These are phyloP conservation scores for Carex scoparia DNA, from an alignment of 176 grass and related monocot species.

Conservation along the genomic window DNA sequence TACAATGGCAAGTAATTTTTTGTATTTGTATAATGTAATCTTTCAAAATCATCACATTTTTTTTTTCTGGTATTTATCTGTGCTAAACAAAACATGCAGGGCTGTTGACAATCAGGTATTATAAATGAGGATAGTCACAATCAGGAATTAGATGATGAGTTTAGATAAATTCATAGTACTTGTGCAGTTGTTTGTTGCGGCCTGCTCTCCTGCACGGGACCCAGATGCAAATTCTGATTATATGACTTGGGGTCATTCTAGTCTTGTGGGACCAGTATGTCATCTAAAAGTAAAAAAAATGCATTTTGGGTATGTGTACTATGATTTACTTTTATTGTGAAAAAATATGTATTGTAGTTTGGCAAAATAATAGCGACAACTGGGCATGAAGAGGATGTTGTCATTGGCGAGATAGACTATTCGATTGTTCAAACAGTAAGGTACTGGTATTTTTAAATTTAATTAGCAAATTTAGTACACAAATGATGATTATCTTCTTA, in stretches of 20 bases:
- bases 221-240: constrained; percentile 33
- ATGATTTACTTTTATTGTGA: not conserved
- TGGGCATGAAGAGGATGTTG: constrained; percentile 41
- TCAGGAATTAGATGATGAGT: constrained; percentile 35
- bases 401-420: constrained; percentile 37
- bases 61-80: not conserved
- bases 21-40: not conserved
- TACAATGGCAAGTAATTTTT: not conserved
- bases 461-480: not conserved
- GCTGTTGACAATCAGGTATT: constrained; percentile 65
- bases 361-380: constrained; percentile 47
- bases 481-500: not conserved
- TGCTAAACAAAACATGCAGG: constrained; percentile 20
- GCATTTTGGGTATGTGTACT: not conserved
- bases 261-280: constrained; percentile 54
- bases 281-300: not conserved
- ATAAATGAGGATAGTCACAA: constrained; percentile 23
- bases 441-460: constrained; percentile 3
- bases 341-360: constrained; percentile 28
- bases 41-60: not conserved
- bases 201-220: constrained; percentile 48
- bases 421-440: constrained; percentile 31
- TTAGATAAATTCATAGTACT: not conserved
- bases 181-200: constrained; percentile 47
- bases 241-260: constrained; percentile 57